Evolutionary conservation across 805 yeast genomes (phyloP).

Genomic region (Candida schatavii): DNA sequence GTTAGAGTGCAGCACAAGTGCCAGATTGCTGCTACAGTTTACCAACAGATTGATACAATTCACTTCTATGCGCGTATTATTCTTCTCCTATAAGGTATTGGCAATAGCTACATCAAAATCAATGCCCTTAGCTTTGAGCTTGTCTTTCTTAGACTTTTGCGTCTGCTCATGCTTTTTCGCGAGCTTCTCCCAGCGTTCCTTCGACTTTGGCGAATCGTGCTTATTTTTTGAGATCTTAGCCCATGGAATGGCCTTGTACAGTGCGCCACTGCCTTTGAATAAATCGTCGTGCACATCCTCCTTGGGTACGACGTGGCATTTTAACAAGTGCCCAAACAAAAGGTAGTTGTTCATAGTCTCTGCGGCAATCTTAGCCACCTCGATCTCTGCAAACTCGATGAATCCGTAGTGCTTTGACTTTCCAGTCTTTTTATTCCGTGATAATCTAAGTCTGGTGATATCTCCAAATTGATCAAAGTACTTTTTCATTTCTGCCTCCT

Average conservation of each 20-base stretch:
- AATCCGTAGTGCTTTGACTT: slow-evolving; percentile 89
- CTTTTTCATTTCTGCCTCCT: slow-evolving; percentile 72
- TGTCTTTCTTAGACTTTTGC: slow-evolving; percentile 43
- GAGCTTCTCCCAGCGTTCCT: slow-evolving; percentile 54
- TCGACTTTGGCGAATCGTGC: slow-evolving; percentile 57
- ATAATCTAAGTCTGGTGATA: slow-evolving; percentile 70
- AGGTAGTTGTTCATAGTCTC: slow-evolving; percentile 96
- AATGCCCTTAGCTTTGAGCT: slow-evolving; percentile 57
- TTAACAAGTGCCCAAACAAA: slow-evolving; percentile 80
- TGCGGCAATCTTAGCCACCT: slow-evolving; percentile 83
- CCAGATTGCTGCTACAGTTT: too few relatives aligned
- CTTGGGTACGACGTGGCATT: slow-evolving; percentile 54
- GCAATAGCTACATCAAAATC: slow-evolving; percentile 36
- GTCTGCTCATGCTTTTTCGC: slow-evolving; percentile 43
- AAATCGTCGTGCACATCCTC: slow-evolving; percentile 55
- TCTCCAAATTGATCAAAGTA: slow-evolving; percentile 92
- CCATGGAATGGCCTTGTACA: slow-evolving; percentile 61
- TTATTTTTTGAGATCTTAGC: slow-evolving; percentile 48
- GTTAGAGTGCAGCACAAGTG: too few relatives aligned
- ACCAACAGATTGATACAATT: too few relatives aligned
- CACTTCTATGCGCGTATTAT: neutral
- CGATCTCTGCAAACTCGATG: slow-evolving; percentile 69
- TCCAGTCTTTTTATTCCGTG: slow-evolving; percentile 89
- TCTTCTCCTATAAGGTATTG: slow-evolving; percentile 9
- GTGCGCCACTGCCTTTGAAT: slow-evolving; percentile 55